phyloP scores from a whole-genome alignment of 2,329 filamentous ascomycete genomes.

The Penicillium sp. region DNA sequence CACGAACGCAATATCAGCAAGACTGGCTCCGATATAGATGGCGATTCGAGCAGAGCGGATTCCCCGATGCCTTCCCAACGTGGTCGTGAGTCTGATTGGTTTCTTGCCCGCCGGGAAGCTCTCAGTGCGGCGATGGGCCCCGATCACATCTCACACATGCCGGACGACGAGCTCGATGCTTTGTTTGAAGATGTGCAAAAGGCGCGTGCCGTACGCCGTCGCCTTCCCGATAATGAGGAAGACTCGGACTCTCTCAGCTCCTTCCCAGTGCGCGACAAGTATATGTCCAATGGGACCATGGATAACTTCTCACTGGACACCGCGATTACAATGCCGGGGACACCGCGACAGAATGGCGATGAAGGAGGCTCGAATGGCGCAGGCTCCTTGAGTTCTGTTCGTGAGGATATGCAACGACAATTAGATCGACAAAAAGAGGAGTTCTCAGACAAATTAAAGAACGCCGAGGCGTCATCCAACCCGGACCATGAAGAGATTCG shows the following conservation, averaged over 20 bases:
- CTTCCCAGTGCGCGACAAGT: slow-evolving; percentile 85
- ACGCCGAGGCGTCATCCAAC: slow-evolving; percentile 62
- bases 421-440: slow-evolving; percentile 79
- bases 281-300: slow-evolving; percentile 86
- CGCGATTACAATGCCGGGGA: slow-evolving; percentile 86
- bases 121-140: slow-evolving; percentile 81
- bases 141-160: slow-evolving; percentile 82
- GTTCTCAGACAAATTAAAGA: slow-evolving; percentile 70
- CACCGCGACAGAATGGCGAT: slow-evolving; percentile 65
- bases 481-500: slow-evolving; percentile 77
- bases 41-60: slow-evolving; percentile 65
- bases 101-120: slow-evolving; percentile 86
- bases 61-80: slow-evolving; percentile 69
- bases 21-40: slow-evolving; percentile 68
- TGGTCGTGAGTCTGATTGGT: slow-evolving; percentile 82
- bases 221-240: slow-evolving; percentile 58
- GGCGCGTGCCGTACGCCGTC: slow-evolving; percentile 76
- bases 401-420: slow-evolving; percentile 77
- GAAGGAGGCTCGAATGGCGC: slow-evolving; percentile 49
- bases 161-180: slow-evolving; percentile 87
- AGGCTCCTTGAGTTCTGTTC: slow-evolving; percentile 65
- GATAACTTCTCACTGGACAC: slow-evolving; percentile 97
- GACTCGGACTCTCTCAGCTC: slow-evolving; percentile 86
- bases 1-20: slow-evolving; percentile 80
- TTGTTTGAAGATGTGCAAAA: slow-evolving; percentile 91